Base-by-base conservation (phyloP, 2,329 filamentous ascomycete species). In the Mollisia scopiformis region DNA sequence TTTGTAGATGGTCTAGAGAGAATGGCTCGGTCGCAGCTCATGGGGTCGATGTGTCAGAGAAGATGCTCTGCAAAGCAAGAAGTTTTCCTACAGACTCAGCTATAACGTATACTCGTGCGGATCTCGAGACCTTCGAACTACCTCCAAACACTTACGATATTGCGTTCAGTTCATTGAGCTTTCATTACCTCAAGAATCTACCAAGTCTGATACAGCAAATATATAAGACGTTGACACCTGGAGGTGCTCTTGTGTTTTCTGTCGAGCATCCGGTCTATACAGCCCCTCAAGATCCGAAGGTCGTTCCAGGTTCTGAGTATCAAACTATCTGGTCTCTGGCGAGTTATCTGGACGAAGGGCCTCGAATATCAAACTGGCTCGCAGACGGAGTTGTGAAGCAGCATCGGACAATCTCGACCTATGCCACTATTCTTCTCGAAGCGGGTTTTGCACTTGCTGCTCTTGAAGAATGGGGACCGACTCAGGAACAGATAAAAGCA, bases 181-280 rank as follows among this genome's bases (percentile, higher is more conserved):
- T 98, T 72, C 94, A 98, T 76, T 98, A 95, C 93, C 88, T 97
- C 80, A 97, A 97, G 74, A 91, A 97, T 74, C 84, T 98, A 6
- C 93, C 93, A 0, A 89, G 88, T 1, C 81, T 96, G 6, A 82
- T 98, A 3, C 82, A 86, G 1, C 90, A 95, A 72, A 89, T 96
- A 73, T 95, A 96, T 79, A 84, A 84, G 66, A 81, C 94, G 23
- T 83, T 98, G 25, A 94, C 93, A 75, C 92, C 93, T 0, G 94
- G 98, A 74, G 84, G 85, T 57, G 91, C 93, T 2, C 96, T 99
- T 72, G 87, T 98, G 8, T 82, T 81, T 65, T 78, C 78, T 0
- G 74, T 81, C 41, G 80, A 82, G 66, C 80, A 82, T 60, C 79
- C 80, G 0, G 75, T 82, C 52, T 76, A 73, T 61, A 80, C 78